phyloP scores from a whole-genome alignment of 2,329 filamentous ascomycete genomes.

The Penicillium sp. region DNA sequence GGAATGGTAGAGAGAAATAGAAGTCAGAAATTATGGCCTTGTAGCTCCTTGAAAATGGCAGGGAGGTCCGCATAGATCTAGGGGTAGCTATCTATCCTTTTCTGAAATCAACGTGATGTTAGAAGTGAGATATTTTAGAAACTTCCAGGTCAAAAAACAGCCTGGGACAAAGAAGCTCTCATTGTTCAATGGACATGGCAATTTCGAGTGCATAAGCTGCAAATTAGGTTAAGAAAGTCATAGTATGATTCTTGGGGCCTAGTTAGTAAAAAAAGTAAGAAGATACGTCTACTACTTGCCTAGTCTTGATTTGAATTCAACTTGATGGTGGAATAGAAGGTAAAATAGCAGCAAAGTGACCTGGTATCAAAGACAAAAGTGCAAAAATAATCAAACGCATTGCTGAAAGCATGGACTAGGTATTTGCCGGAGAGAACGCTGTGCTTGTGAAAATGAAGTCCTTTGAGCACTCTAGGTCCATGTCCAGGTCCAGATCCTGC shows the following conservation, averaged over 20 bases:
- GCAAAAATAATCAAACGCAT: neutral
- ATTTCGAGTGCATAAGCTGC: neutral
- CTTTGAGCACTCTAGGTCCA: slow-evolving; percentile 39
- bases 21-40: no score
- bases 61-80: no score
- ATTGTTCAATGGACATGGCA: neutral
- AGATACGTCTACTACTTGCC: neutral
- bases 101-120: neutral
- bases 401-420: neutral
- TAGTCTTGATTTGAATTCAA: neutral
- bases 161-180: no score
- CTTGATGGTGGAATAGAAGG: neutral
- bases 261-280: neutral
- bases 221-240: neutral
- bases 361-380: neutral
- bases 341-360: neutral
- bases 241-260: neutral
- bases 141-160: neutral
- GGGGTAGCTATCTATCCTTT: neutral
- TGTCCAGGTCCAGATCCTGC: slow-evolving; percentile 33
- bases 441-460: slow-evolving; percentile 40
- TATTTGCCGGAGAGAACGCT: slow-evolving; percentile 22
- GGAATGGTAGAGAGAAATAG: no score
- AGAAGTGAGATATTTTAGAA: neutral
- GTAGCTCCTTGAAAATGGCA: no score